Base-by-base conservation (phyloP, 805 yeast genomes). In the Kodamaea jinghongensis region DNA sequence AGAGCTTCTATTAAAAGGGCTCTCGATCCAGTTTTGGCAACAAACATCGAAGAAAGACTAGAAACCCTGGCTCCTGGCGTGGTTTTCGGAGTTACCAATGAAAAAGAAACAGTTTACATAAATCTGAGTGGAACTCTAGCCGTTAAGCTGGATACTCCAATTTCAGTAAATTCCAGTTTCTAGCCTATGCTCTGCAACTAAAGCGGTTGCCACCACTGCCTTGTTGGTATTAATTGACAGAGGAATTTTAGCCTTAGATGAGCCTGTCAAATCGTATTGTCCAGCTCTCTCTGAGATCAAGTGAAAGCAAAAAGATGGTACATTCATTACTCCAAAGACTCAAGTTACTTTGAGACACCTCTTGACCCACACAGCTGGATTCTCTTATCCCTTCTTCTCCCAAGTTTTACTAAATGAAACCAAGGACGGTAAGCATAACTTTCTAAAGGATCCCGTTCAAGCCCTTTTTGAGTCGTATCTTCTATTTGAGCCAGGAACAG, bases 171-270 rank as follows among this genome's bases (percentile, higher is more conserved):
- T 31, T 45, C 55, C 28, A 37, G 47, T 2, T 45, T 61, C 23
- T 37, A 50, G n/a, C 3, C 45, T 36, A 17, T 64, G 43, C 38
- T 64, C 70, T 4, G 58, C 61, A 32, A 63, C 69, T 8, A 65
- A 65, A 43, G 46, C 65, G 3, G 45, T 65, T 30, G 61, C 74
- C 1, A 58, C 39, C n/a, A 58, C 63, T 53, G 71, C 65, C 2
- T 39, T 61, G 8, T 51, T 67, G 17, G 52, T 56, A 15, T 56
- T 68, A 13, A 54, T 52, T 34, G 69, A 67, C 22, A 51, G 52
- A 16, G 65, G 64, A 0, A 39, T 45, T 27, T 42, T 68, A 2
- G 56, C 56, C 6, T 45, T 68, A 35, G 71, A 68, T 31, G 51
- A 29, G 3, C 69, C 69, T 1, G 70, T 62, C 4, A 45, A 46